phyloP scores from a whole-genome alignment of 1,284 basidiomycete genomes.

The Marasmius tenuissimus region DNA sequence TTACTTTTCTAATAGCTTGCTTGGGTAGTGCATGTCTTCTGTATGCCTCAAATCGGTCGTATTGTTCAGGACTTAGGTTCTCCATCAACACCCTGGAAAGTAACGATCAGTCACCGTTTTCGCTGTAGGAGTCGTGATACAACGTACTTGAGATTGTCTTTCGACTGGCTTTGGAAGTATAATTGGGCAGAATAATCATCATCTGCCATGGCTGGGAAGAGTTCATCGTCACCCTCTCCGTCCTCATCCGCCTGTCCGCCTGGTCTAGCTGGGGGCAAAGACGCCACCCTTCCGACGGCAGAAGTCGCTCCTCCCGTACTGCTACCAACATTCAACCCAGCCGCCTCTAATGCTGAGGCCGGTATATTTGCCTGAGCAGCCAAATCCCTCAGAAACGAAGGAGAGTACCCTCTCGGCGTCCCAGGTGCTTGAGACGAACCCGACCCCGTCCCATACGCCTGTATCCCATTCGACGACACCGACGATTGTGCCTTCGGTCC shows the following conservation, averaged over 20 bases:
- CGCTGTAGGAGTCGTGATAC: background rate
- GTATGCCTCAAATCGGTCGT: constrained; percentile 88
- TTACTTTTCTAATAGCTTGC: constrained; percentile 76
- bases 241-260: constrained; percentile 37
- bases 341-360: background rate
- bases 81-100: constrained; percentile 76
- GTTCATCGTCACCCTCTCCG: constrained; percentile 72
- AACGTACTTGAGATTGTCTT: constrained; percentile 77
- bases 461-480: constrained; percentile 5
- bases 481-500: constrained; percentile 5
- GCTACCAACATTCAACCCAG: background rate
- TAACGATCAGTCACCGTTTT: constrained; percentile 3
- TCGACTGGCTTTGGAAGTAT: constrained; percentile 79
- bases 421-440: background rate
- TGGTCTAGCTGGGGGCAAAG: background rate
- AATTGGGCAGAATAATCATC: constrained; percentile 81
- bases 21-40: constrained; percentile 82
- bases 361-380: background rate
- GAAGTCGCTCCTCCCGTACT: background rate
- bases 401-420: background rate
- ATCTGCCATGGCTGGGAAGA: constrained; percentile 79
- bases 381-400: constrained; percentile 1
- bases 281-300: background rate
- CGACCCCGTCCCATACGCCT: constrained; percentile 5
- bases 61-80: constrained; percentile 81